These are phyloP conservation scores for Helotiales sp. DNA, from an alignment of 2,329 filamentous ascomycete species.

Conservation along the genomic window DNA sequence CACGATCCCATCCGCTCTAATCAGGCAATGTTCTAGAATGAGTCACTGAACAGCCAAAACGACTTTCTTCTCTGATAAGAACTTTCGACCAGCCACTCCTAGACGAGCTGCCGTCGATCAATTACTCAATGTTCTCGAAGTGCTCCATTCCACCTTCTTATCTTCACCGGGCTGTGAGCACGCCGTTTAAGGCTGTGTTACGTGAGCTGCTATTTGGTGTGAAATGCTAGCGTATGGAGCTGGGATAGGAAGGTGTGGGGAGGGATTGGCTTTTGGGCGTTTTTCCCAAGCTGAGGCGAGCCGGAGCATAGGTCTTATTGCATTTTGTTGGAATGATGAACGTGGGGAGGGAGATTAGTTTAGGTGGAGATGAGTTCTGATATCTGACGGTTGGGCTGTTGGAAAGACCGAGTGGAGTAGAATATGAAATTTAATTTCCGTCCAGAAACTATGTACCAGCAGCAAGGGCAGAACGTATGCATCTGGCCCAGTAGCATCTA, in stretches of 20 bases:
- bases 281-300: neutral
- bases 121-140: neutral
- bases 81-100: neutral
- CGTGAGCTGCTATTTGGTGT: neutral
- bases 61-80: neutral
- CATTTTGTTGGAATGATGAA: too few species aligned
- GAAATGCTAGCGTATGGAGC: neutral
- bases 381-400: too few species aligned
- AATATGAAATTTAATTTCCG: too few species aligned
- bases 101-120: neutral
- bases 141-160: neutral
- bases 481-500: too few species aligned
- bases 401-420: too few species aligned
- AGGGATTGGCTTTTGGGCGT: neutral
- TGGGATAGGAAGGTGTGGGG: conserved; percentile 3
- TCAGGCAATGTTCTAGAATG: conserved; percentile 15
- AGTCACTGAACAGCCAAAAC: neutral
- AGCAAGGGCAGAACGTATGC: too few species aligned
- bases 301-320: too few species aligned
- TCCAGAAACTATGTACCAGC: too few species aligned
- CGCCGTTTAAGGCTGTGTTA: neutral
- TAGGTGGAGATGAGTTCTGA: too few species aligned
- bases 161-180: neutral
- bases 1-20: neutral
- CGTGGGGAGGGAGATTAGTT: too few species aligned